phyloP scores from a whole-genome alignment of 1,284 basidiomycete genomes.

The Xerocomus nothofagi region DNA sequence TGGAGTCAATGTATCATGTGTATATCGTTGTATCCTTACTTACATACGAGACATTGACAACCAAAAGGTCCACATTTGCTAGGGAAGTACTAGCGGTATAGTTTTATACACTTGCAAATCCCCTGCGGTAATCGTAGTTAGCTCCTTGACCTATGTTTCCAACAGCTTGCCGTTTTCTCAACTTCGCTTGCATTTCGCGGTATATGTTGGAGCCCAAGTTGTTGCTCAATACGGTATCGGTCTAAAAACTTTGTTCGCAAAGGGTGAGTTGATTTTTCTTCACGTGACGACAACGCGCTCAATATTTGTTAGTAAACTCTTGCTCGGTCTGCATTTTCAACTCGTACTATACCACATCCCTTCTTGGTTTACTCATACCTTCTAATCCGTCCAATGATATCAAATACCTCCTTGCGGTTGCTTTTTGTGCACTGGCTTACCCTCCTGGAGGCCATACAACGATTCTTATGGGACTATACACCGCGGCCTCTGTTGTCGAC shows the following conservation, averaged over 20 bases:
- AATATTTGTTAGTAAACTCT: not conserved
- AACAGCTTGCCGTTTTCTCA: not conserved
- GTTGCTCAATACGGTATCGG: not conserved
- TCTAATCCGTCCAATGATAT: not conserved
- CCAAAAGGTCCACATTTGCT: not conserved
- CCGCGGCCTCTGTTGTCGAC: constrained; percentile 16
- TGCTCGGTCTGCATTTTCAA: not conserved
- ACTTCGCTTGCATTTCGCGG: not conserved
- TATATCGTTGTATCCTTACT: constrained; percentile 11
- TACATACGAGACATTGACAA: not conserved
- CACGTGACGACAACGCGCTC: constrained; percentile 23
- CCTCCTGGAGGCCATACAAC: constrained; percentile 14
- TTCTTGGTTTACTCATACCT: constrained; percentile 2
- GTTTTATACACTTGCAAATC: not conserved
- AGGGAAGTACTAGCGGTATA: not conserved
- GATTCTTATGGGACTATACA: constrained; percentile 6
- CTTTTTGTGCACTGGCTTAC: constrained; percentile 21
- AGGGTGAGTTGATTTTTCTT: constrained; percentile 13
- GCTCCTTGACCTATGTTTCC: not conserved
- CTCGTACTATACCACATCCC: not conserved
- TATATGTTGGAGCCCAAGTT: not conserved
- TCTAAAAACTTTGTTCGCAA: not conserved
- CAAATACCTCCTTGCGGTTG: constrained; percentile 1
- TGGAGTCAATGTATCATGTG: not conserved
- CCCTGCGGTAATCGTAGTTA: not conserved